A percentile compares a stretch with the other conserved stretches of the same genome.
Evolutionary conservation across 164 flowering plant species (phyloP).

Genomic region (Buxus sempervirens): DNA sequence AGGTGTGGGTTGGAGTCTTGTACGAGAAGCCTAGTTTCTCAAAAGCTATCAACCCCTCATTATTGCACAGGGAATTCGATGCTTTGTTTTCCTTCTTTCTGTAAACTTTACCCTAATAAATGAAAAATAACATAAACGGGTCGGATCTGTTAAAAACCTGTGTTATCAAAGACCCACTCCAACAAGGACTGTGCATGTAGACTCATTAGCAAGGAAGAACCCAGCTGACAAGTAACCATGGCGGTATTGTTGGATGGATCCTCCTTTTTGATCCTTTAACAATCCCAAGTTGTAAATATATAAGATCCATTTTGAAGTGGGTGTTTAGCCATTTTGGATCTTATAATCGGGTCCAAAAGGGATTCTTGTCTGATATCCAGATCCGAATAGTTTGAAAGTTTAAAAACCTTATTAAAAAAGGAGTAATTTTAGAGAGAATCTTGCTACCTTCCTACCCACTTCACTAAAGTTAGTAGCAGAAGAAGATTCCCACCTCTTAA

Average conservation of each 20-base stretch:
- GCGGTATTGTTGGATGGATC: too few species aligned
- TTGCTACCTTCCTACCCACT: slow-evolving; percentile 76
- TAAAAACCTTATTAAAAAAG: background rate
- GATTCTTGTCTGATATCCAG: background rate
- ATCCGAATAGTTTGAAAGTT: background rate
- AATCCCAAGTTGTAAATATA: too few species aligned
- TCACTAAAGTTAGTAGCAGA: slow-evolving; percentile 71
- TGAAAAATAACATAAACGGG: background rate
- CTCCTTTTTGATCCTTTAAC: too few species aligned
- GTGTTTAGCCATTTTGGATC: background rate
- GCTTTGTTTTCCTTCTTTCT: slow-evolving; percentile 14
- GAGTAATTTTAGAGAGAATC: slow-evolving; percentile 42
- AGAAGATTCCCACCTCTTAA: slow-evolving; percentile 56
- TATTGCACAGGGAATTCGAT: slow-evolving; percentile 45
- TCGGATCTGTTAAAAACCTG: background rate
- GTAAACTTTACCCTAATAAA: background rate
- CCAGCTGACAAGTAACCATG: too few species aligned
- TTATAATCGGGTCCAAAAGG: background rate
- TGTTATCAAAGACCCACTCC: too few species aligned
- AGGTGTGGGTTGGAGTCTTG: slow-evolving; percentile 72
- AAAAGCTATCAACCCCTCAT: slow-evolving; percentile 60
- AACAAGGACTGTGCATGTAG: too few species aligned
- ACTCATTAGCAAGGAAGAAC: too few species aligned
- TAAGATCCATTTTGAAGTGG: background rate
- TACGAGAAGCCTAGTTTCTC: slow-evolving; percentile 42